phyloP scores from a whole-genome alignment of 495 filamentous ascomycete species.

The Apiosordaria backusii region DNA sequence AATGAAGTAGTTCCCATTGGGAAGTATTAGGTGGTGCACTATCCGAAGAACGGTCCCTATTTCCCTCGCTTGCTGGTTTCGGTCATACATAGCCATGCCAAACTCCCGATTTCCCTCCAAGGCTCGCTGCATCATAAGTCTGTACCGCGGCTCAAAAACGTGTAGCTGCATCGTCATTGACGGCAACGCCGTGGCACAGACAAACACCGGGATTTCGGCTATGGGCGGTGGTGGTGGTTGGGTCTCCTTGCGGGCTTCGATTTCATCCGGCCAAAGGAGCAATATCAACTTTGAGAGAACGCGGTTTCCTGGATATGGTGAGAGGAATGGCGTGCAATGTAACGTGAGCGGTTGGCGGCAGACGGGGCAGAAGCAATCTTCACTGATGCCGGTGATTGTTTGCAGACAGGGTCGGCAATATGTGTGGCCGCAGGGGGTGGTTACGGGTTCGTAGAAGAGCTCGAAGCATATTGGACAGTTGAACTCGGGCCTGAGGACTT shows the following conservation, averaged over 20 bases:
- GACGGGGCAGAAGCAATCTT: not conserved
- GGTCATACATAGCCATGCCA: slow-evolving; percentile 69
- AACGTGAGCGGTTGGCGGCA: not conserved
- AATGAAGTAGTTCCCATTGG: slow-evolving; percentile 76
- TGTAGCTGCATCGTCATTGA: slow-evolving; percentile 80
- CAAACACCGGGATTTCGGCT: slow-evolving; percentile 61
- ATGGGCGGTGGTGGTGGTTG: not conserved
- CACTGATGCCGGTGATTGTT: not conserved
- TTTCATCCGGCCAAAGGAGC: not conserved
- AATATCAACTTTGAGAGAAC: not conserved
- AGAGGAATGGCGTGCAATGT: not conserved
- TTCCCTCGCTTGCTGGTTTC: slow-evolving; percentile 19
- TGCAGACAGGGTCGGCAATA: not conserved
- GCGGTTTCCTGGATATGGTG: not conserved
- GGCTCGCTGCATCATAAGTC: slow-evolving; percentile 79
- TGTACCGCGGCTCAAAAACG: slow-evolving; percentile 88
- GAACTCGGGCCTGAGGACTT: slow-evolving; percentile 42
- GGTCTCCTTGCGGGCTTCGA: not conserved
- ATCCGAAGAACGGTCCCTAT: slow-evolving; percentile 78
- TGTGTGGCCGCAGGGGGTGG: not conserved
- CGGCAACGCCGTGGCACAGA: slow-evolving; percentile 78
- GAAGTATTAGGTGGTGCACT: slow-evolving; percentile 63
- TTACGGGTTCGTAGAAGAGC: not conserved
- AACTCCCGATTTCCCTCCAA: slow-evolving; percentile 70
- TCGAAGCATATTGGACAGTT: slow-evolving; percentile 24